Base-by-base conservation (phyloP, 1,139 yeast genomes). In the Yamadazyma kanchanaburiensis region DNA sequence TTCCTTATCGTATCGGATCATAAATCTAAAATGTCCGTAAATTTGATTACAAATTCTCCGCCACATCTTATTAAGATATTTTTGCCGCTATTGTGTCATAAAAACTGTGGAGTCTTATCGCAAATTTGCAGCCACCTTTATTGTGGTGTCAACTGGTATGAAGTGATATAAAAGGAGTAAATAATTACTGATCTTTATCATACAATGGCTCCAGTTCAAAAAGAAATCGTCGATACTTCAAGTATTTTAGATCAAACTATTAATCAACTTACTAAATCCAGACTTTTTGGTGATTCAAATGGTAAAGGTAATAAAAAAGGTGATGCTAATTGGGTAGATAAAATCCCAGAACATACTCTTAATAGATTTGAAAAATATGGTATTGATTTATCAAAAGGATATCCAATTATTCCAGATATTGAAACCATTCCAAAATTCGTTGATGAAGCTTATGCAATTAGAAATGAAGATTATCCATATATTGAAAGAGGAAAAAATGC, bases 381-480 rank as follows among this genome's bases (percentile, higher is more conserved):
- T 2, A 45, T 59, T 35, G 64, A 59, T 30, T 37, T 57, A 10
- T 47, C 60, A 16, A 40, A 46, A 12, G 64, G 64, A 1, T 59
- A 59, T 38, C 64, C 64, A 12, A 42, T 35, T 15, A 35, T 48
- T 25, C 60, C 60, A 13, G 29, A 40, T 9, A 37, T 32, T 11
- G 52, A 48, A 24, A 40, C 47, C 17, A 60, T 70, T 27, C 79
- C 80, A 9, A 58, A 62, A 16, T 74, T 57, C 43, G 49, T 72
- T 10, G 79, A 74, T 39, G 78, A 74, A 39, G 80, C 77, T 3
- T 48, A 35, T 31, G 59, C 55, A 6, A 55, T 73, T 24, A 63
- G 77, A 48, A 55, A 55, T 33, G 49, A 58, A 32, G 69, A 55
- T 14, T 53, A 50, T 41, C 63, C 60, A 12, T 72, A 63, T 40